Percentiles rank a stretch among this genome's conserved stretches.
phyloP scores from a whole-genome alignment of 2,329 filamentous ascomycete genomes.

The Fusarium nematophilum region DNA sequence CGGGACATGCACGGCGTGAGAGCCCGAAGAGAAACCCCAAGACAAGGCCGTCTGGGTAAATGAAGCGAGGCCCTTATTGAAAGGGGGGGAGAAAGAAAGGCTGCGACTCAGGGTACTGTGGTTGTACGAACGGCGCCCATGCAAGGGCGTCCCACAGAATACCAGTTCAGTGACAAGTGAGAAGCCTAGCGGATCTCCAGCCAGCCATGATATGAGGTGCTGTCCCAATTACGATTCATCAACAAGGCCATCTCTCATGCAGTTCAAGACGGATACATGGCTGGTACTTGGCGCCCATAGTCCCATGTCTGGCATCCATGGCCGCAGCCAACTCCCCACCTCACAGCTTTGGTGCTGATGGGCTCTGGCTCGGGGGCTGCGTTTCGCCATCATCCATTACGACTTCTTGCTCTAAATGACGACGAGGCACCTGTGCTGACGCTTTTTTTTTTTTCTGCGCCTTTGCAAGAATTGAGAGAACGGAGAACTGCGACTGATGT shows the following conservation, averaged over 20 bases:
- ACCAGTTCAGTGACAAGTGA: slow-evolving; percentile 1
- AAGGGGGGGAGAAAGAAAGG: neutral
- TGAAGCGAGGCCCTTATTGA: neutral
- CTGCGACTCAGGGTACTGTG: neutral
- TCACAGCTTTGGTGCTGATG: slow-evolving; percentile 28
- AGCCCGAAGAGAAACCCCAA: slow-evolving; percentile 10
- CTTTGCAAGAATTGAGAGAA: neutral
- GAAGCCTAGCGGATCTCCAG: slow-evolving; percentile 14
- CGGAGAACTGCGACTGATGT: neutral
- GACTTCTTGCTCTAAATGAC: slow-evolving; percentile 30
- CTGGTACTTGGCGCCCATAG: slow-evolving; percentile 26
- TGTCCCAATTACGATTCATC: slow-evolving; percentile 18
- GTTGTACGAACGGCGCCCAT: slow-evolving; percentile 2
- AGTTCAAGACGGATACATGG: slow-evolving; percentile 24
- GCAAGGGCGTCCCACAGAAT: slow-evolving; percentile 3
- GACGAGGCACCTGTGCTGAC: slow-evolving; percentile 16
- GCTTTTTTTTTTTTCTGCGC: neutral
- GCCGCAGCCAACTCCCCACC: slow-evolving; percentile 29
- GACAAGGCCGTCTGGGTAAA: slow-evolving; percentile 4
- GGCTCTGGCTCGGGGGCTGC: slow-evolving; percentile 4
- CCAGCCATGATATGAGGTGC: slow-evolving; percentile 28
- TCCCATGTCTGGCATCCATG: slow-evolving; percentile 25
- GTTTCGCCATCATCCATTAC: slow-evolving; percentile 29
- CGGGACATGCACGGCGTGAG: slow-evolving; percentile 19
- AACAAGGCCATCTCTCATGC: slow-evolving; percentile 12